A percentile compares a stretch with the other conserved stretches of the same genome.
Conservation (phyloP, 106 monocot genomes). For the Agapanthus africanus region DNA sequence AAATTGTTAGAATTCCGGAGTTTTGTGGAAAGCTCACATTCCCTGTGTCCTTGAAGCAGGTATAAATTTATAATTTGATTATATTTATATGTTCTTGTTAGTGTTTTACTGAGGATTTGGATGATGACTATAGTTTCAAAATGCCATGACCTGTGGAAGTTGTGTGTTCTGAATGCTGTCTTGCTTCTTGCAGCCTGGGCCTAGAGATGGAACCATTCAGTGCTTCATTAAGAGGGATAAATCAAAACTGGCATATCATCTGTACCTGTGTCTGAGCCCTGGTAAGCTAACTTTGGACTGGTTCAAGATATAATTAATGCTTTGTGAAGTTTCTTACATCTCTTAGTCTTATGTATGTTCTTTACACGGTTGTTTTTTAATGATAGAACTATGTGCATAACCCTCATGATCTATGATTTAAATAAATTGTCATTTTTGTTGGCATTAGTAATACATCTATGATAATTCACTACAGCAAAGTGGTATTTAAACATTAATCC, state of each 20-base stretch:
- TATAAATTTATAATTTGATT: neutral
- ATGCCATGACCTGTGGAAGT: neutral
- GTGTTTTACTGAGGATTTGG: neutral
- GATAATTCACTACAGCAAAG: neutral
- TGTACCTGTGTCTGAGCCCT: conserved; percentile 45
- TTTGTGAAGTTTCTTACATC: neutral
- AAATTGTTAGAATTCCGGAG: conserved; percentile 55
- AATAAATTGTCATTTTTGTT: neutral
- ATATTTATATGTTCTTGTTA: neutral
- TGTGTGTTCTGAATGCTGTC: neutral
- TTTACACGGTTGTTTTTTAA: neutral
- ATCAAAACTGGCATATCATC: conserved; percentile 42
- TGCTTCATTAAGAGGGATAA: conserved; percentile 65
- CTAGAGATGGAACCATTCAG: conserved; percentile 40
- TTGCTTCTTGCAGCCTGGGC: conserved; percentile 4
- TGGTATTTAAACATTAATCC: neutral
- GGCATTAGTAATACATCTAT: neutral
- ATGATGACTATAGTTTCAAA: neutral
- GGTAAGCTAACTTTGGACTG: conserved; percentile 14
- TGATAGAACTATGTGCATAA: neutral
- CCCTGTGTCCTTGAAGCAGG: conserved; percentile 60
- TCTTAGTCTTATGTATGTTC: neutral
- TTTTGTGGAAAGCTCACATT: conserved; percentile 62
- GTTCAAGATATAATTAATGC: neutral
- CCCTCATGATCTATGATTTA: neutral